Evolutionary conservation across 768 basidiomycete species (phyloP), one percentile per base, ranked within the genome.

Genomic region (Cystobasidium tubakii): DNA sequence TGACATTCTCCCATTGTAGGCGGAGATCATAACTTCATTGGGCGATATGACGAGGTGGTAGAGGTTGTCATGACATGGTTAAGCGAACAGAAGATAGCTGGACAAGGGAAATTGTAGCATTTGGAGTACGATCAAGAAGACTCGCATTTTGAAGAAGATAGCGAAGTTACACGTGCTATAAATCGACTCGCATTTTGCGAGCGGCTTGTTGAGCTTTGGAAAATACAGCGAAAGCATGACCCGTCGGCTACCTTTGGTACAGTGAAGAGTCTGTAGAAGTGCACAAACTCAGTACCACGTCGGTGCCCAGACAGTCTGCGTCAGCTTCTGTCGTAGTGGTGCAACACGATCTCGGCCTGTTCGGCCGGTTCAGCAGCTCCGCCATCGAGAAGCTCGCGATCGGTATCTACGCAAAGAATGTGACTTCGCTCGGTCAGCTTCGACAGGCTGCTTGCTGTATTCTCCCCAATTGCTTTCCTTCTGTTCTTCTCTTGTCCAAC

Each of bases 1-100:
- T 15, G 57, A 29, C 10, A 27, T 65, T 2, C 10, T 46, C 4
- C 63, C 39, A 17, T 6, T 9, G 23, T 33, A 65, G 69, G 34
- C 21, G 69, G 10, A 31, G 69, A 71, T 60, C 69, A 71, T 36
- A 71, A 71, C 36, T 71, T 57, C 54, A 71, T 71, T 36, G 69
- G 69, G 46, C 12, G 69, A 39, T 71, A 42, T 31, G 69, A 71
- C 60, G 69, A 71, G 34, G 69, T 71, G 10, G 69, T 71, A 13
- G 39, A 29, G 3, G 31, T 55, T 17, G 60, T 71, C 36, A n/a
- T 71, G 25, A 39, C 6, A 29, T 71, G 69, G 69, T 31, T 71
- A 25, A 33, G 39, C 4, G 12, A 60, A 34, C 69, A 33, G 54
- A 34, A 54, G 6, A 27, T 65, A 43, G 29, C 12, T 2, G n/a